Evolutionary conservation across 768 basidiomycete species (phyloP).

Genomic region (Boletus sp.): DNA sequence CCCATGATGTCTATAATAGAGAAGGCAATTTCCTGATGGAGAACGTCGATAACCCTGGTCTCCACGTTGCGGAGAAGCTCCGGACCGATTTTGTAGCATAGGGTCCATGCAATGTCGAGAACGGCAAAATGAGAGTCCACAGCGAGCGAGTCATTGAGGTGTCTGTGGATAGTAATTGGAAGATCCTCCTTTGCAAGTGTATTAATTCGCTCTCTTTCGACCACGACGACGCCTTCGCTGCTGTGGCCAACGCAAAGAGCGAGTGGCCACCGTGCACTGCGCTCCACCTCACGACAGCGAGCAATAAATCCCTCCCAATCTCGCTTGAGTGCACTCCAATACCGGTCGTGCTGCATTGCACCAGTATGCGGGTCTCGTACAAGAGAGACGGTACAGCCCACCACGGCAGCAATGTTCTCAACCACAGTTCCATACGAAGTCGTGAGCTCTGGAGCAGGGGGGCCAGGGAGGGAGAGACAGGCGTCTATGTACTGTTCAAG

Average conservation of each 20-base stretch:
- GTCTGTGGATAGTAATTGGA: constrained; percentile 56
- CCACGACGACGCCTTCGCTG: constrained; percentile 51
- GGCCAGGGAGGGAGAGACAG: constrained; percentile 63
- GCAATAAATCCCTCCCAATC: constrained; percentile 98
- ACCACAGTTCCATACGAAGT: constrained; percentile 62
- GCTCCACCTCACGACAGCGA: constrained; percentile 86
- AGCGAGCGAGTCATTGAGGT: constrained; percentile 42
- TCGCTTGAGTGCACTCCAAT: constrained; percentile 80
- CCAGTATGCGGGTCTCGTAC: constrained; percentile 76
- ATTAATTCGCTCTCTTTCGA: constrained; percentile 79
- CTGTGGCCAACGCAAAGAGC: constrained; percentile 50
- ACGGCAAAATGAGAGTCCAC: constrained; percentile 55
- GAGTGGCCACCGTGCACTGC: constrained; percentile 79
- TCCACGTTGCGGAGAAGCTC: constrained; percentile 58
- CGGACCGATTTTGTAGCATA: constrained; percentile 60
- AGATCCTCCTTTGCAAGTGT: constrained; percentile 63
- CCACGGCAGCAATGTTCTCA: constrained; percentile 78
- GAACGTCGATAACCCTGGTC: constrained; percentile 54
- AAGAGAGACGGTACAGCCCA: constrained; percentile 81
- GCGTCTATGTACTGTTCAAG: constrained; percentile 79
- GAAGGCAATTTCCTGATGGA: constrained; percentile 78
- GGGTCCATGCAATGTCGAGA: constrained; percentile 60
- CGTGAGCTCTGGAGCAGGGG: constrained; percentile 54
- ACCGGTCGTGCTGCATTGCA: constrained; percentile 70
- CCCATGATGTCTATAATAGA: constrained; percentile 72